Base-by-base conservation (phyloP, 805 yeast species). In the Torulaspora delbrueckii region DNA sequence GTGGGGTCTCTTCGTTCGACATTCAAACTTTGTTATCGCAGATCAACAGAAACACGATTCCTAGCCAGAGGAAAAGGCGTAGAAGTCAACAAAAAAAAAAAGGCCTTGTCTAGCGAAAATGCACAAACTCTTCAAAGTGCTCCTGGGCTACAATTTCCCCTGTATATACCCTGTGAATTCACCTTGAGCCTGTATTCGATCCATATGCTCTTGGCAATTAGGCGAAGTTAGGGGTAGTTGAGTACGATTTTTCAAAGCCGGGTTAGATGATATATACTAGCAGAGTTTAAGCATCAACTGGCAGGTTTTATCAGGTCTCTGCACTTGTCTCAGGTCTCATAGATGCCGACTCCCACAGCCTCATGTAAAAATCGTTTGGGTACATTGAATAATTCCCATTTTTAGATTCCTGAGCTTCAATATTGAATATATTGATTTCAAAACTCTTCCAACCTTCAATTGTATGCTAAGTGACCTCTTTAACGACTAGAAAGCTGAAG, bases 1-100 rank as follows among this genome's bases (percentile, higher is more conserved):
- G 50, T 19, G 46, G 54, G 38, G 42, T 48, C 44, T 42, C 50
- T 37, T 42, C 50, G 37, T 46, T 43, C 30, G 52, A 46, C 52
- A 49, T 49, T 31, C 9, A 28, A 27, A 26, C 23, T 8, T 19
- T 25, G 19, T n/a, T 12, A 26, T 37, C 33, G 41, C 22, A 37
- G 32, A 8, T 19, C 16, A 18, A 19, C 13, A 18, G 37, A 34
- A 13, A 34, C 25, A 22, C 26, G 14, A 22, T 34, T 34, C 18
- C 16, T 14, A 19, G 37, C 34, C 34, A 9, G 19, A 31, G 19
- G 34, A 14, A 14, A 18, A 9, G 18, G 19, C 14, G 19, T 31
- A 16, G 19, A 16, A 6, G 22, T 14, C 14, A 31, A n/a, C n/a
- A 23, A 13, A 16, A 31, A 14, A 6, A 6, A 16, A 31, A 16